phyloP scores from a whole-genome alignment of 78 protist genomes.

The Dictyostelium brefeldianum region DNA sequence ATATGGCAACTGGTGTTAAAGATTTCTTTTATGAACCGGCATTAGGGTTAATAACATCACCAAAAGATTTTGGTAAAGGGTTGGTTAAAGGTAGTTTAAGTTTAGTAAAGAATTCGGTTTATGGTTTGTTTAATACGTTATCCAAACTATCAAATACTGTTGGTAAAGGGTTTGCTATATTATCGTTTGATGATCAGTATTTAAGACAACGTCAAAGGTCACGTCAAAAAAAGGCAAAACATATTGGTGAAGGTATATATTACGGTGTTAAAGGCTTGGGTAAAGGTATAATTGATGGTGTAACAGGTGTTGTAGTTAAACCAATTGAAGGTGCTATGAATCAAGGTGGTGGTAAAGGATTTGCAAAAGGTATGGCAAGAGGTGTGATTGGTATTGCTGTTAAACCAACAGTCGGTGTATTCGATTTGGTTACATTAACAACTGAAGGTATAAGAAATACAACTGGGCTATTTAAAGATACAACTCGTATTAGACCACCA shows the following conservation, averaged over 20 bases:
- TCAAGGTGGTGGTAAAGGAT: slow-evolving; percentile 91
- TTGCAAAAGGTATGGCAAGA: slow-evolving; percentile 89
- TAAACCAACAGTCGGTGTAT: slow-evolving; percentile 93
- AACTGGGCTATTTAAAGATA: slow-evolving; percentile 72
- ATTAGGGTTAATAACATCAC: slow-evolving; percentile 79
- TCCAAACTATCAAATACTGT: slow-evolving; percentile 81
- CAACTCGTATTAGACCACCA: slow-evolving; percentile 44
- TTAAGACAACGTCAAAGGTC: slow-evolving; percentile 39
- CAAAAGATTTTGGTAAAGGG: slow-evolving; percentile 87
- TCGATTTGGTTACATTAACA: slow-evolving; percentile 84
- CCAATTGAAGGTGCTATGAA: slow-evolving; percentile 88
- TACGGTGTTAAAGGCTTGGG: slow-evolving; percentile 71
- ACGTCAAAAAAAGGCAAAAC: slow-evolving; percentile 58
- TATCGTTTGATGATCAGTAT: slow-evolving; percentile 88
- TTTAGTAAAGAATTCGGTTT: slow-evolving; percentile 77
- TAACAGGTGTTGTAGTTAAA: slow-evolving; percentile 89
- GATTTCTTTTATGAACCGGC: slow-evolving; percentile 95
- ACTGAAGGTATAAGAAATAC: slow-evolving; percentile 92
- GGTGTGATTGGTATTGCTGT: slow-evolving; percentile 91
- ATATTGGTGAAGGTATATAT: slow-evolving; percentile 78
- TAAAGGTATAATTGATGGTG: slow-evolving; percentile 86
- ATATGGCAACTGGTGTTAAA: slow-evolving; percentile 85
- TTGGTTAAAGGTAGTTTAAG: slow-evolving; percentile 79
- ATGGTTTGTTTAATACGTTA: slow-evolving; percentile 84
- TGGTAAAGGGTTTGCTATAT: slow-evolving; percentile 81